Evolutionary conservation across 805 yeast genomes (phyloP).

Genomic region (Limtongozyma cylindracea): DNA sequence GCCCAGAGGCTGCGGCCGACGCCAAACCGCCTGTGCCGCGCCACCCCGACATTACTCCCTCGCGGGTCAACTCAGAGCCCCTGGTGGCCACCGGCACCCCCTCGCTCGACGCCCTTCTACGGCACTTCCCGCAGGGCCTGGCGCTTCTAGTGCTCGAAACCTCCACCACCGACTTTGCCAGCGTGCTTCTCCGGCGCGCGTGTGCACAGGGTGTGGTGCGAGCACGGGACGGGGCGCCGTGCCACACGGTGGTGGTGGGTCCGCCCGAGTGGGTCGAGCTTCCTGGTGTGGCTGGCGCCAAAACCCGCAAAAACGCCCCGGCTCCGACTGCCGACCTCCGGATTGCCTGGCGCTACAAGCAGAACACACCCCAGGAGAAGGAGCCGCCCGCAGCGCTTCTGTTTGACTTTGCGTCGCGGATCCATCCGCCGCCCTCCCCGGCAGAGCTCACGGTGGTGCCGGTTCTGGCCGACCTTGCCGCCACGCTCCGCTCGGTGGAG

Average conservation of each 20-base stretch:
- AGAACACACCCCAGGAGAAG: constrained; percentile 3
- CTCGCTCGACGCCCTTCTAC: too few relatives aligned
- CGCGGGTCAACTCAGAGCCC: too few relatives aligned
- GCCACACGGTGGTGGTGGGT: constrained; percentile 45
- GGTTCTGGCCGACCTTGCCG: constrained; percentile 3
- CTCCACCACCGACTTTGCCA: constrained; percentile 72
- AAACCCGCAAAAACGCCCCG: too few relatives aligned
- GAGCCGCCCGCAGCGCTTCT: too few relatives aligned
- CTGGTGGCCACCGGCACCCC: too few relatives aligned
- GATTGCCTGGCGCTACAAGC: constrained; percentile 88
- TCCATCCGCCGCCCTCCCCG: constrained; percentile 39
- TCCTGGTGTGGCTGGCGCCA: constrained; percentile 62
- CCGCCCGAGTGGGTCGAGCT: constrained; percentile 36
- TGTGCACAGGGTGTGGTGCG: constrained; percentile 59
- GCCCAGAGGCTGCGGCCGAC: too few relatives aligned
- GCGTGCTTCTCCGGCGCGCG: constrained; percentile 41
- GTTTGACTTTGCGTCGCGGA: constrained; percentile 53
- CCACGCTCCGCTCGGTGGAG: too few relatives aligned
- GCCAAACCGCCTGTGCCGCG: too few relatives aligned
- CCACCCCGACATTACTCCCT: too few relatives aligned
- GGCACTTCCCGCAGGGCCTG: too few relatives aligned
- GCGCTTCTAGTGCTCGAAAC: constrained; percentile 54
- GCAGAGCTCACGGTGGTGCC: constrained; percentile 36
- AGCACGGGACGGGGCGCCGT: constrained; percentile 12
- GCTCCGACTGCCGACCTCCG: constrained; percentile 34